phyloP scores from a whole-genome alignment of 495 filamentous ascomycete species.

The Aspergillus olivimuriae region DNA sequence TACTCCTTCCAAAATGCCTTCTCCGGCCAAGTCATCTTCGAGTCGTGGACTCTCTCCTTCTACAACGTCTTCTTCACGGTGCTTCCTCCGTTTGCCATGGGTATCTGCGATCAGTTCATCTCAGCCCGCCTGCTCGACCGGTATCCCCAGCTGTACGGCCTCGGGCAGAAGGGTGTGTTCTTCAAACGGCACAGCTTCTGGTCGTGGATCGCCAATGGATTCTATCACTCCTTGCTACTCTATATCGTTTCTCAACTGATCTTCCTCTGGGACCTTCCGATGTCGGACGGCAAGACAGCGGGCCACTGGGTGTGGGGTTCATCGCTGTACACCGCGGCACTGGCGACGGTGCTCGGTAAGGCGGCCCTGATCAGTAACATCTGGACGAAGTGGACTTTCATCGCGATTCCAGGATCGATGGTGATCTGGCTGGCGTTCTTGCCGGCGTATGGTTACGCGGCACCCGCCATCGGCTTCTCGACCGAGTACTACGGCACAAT shows the following conservation, averaged over 20 bases:
- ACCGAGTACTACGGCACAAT: constrained; percentile 82
- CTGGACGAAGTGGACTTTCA: constrained; percentile 97
- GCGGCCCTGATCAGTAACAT: constrained; percentile 91
- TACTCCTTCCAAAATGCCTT: constrained; percentile 98
- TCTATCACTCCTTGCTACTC: constrained; percentile 90
- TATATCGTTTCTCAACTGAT: constrained; percentile 81
- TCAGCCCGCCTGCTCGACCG: constrained; percentile 93
- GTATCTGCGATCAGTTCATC: constrained; percentile 97
- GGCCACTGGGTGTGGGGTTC: constrained; percentile 99
- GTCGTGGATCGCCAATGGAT: constrained; percentile 87
- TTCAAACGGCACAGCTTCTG: constrained; percentile 89
- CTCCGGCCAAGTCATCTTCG: constrained; percentile 96
- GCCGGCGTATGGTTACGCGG: constrained; percentile 83
- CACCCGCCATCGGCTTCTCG: constrained; percentile 77
- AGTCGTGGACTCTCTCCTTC: constrained; percentile 98
- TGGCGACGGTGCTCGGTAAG: constrained; percentile 91
- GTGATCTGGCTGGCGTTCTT: constrained; percentile 86
- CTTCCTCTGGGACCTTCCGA: constrained; percentile 69
- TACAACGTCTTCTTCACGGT: constrained; percentile 99
- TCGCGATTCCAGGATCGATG: constrained; percentile 93
- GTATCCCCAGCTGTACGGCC: constrained; percentile 92
- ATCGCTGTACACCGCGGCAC: constrained; percentile 80
- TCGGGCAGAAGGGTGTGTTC: constrained; percentile 86
- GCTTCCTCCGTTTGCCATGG: constrained; percentile 87
- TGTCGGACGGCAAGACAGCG: constrained; percentile 66